A percentile compares a stretch with the other conserved stretches of the same genome.
phyloP scores from a whole-genome alignment of 768 basidiomycete genomes.

The Porphyrellus cyaneotinctus region DNA sequence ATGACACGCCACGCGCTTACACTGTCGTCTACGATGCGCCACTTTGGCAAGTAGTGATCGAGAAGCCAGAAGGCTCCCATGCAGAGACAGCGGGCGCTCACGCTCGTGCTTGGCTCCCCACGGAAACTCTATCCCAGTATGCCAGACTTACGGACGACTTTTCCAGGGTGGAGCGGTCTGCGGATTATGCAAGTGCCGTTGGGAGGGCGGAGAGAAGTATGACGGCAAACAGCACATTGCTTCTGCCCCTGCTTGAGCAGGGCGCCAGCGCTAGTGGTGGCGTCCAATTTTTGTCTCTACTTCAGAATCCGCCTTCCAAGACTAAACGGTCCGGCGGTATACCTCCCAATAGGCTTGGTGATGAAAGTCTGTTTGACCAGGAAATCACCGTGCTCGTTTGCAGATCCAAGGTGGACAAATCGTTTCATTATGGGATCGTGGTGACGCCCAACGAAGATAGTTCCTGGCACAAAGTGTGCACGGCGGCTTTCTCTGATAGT shows the following conservation, averaged over 20 bases:
- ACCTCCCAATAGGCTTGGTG: constrained; percentile 8
- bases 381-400: constrained; percentile 3
- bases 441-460: constrained; percentile 1
- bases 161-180: constrained; percentile 4
- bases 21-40: background rate
- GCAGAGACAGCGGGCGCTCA: background rate
- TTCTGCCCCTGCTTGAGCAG: background rate
- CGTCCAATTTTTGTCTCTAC: background rate
- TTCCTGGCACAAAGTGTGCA: constrained; percentile 12
- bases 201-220: constrained; percentile 9
- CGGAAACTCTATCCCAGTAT: background rate
- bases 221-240: background rate
- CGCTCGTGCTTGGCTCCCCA: background rate
- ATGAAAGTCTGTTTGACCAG: constrained; percentile 4
- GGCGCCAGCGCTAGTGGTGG: no score
- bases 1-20: background rate
- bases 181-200: background rate
- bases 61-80: background rate
- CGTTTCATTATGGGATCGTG: constrained; percentile 10
- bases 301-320: background rate
- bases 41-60: constrained; percentile 5
- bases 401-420: constrained; percentile 6
- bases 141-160: constrained; percentile 1
- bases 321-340: background rate
- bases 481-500: constrained; percentile 3